A percentile compares a stretch with the other conserved stretches of the same genome.
Evolutionary conservation across 371 early-diverging fungal species (phyloP).

Genomic region (Gilbertella persicaria): DNA sequence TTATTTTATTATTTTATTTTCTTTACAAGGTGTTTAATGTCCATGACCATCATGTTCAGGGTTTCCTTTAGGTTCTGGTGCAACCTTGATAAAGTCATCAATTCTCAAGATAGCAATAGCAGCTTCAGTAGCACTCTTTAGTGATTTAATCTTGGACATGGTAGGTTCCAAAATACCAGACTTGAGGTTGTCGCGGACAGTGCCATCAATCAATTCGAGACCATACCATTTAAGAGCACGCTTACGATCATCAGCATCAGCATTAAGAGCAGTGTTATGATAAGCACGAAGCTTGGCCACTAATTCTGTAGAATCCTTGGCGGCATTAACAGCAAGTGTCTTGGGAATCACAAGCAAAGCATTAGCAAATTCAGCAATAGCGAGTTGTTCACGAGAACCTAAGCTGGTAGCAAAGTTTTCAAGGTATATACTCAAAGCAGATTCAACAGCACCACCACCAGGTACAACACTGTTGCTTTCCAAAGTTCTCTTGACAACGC

Average conservation of each 20-base stretch:
- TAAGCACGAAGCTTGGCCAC: constrained; percentile 95
- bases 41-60: constrained; percentile 57
- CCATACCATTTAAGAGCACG: constrained; percentile 88
- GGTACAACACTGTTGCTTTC: constrained; percentile 98
- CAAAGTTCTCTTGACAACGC: constrained; percentile 97
- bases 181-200: constrained; percentile 93
- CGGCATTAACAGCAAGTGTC: constrained; percentile 98
- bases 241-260: constrained; percentile 69
- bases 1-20: neutral
- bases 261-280: constrained; percentile 85
- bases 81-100: constrained; percentile 96
- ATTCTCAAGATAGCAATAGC: constrained; percentile 99
- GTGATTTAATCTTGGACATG: constrained; percentile 97
- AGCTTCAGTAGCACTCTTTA: constrained; percentile 99
- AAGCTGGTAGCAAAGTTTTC: constrained; percentile 96
- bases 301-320: constrained; percentile 96
- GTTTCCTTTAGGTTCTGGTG: constrained; percentile 47
- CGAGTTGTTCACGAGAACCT: constrained; percentile 91
- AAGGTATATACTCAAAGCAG: constrained; percentile 96
- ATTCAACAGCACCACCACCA: constrained; percentile 99
- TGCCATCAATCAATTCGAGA: constrained; percentile 94
- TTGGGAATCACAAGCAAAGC: constrained; percentile 98
- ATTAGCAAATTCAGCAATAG: constrained; percentile 98
- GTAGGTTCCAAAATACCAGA: constrained; percentile 99
- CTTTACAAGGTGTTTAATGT: constrained; percentile 41